phyloP scores from a whole-genome alignment of 164 flowering plant species.

The Akebia trifoliata region DNA sequence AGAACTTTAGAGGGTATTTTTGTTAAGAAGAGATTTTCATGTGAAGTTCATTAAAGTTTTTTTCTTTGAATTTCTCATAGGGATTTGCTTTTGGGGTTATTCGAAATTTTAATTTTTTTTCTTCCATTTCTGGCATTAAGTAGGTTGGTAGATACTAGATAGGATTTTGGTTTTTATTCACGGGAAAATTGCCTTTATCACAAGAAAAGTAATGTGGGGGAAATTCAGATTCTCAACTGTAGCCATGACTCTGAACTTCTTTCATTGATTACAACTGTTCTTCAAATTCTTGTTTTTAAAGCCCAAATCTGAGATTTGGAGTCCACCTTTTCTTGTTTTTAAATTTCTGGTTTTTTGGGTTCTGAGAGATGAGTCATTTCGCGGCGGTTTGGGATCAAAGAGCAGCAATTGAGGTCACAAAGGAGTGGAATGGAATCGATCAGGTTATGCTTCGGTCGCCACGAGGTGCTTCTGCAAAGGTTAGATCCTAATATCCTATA shows the following conservation, averaged over 20 bases:
- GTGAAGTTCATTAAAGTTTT: background rate
- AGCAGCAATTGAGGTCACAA: constrained; percentile 57
- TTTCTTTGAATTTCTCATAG: background rate
- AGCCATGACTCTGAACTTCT: constrained; percentile 1
- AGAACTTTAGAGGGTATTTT: background rate
- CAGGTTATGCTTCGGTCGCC: constrained; percentile 70
- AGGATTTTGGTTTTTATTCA: constrained; percentile 15
- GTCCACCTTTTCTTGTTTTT: constrained; percentile 1
- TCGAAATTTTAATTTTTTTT: background rate
- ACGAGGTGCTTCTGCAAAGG: constrained; percentile 75
- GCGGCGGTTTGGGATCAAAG: constrained; percentile 65
- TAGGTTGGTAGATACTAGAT: constrained; percentile 19
- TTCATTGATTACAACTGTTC: background rate
- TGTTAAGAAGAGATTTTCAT: background rate
- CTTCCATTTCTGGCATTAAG: background rate
- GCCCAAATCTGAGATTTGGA: background rate
- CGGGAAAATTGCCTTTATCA: constrained; percentile 20
- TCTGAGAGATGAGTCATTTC: constrained; percentile 71
- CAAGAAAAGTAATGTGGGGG: constrained; percentile 19
- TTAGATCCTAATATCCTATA: constrained; percentile 22
- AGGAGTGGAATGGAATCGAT: constrained; percentile 85
- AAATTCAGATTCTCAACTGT: constrained; percentile 17
- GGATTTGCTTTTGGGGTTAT: background rate
- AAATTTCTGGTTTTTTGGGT: constrained; percentile 8
- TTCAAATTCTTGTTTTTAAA: background rate